Evolutionary conservation across 1,139 yeast species (phyloP).

Genomic region (Debaryomycetaceae sp.): DNA sequence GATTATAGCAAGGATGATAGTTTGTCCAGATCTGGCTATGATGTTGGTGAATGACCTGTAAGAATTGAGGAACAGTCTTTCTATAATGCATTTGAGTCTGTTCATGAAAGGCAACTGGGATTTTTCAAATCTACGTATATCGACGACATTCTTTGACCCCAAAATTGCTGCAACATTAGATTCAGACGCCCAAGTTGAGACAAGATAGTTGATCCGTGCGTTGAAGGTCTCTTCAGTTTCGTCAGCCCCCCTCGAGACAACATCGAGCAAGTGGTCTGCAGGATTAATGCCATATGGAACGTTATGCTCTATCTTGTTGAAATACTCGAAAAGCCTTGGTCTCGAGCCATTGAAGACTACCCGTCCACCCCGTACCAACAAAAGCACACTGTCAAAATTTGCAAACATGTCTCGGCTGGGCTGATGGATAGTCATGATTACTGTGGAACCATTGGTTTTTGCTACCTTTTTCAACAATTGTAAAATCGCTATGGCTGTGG

Average conservation of each 20-base stretch:
- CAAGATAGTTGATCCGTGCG: constrained; percentile 31
- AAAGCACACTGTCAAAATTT: constrained; percentile 61
- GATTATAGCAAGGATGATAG: constrained; percentile 60
- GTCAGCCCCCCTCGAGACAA: constrained; percentile 49
- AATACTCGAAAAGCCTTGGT: constrained; percentile 42
- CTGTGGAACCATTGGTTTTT: constrained; percentile 56
- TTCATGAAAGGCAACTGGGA: constrained; percentile 19
- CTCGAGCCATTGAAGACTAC: constrained; percentile 60
- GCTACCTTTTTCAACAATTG: constrained; percentile 58
- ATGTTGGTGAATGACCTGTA: constrained; percentile 60
- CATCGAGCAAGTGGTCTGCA: constrained; percentile 72
- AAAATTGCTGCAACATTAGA: background rate
- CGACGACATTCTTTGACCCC: constrained; percentile 10
- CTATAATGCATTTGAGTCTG: constrained; percentile 28
- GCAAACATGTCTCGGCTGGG: constrained; percentile 67
- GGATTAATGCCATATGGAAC: constrained; percentile 62
- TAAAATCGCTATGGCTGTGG: constrained; percentile 70
- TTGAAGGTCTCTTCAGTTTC: constrained; percentile 28
- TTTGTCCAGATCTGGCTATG: constrained; percentile 65
- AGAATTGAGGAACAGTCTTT: constrained; percentile 44
- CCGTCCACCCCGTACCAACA: constrained; percentile 70
- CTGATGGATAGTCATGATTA: constrained; percentile 80
- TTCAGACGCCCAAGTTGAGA: constrained; percentile 32
- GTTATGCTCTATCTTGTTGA: constrained; percentile 40
- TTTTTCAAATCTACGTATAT: constrained; percentile 18